Evolutionary conservation across 148 eudicot genomes (phyloP).

Genomic region (Fagopyrum tataricum): DNA sequence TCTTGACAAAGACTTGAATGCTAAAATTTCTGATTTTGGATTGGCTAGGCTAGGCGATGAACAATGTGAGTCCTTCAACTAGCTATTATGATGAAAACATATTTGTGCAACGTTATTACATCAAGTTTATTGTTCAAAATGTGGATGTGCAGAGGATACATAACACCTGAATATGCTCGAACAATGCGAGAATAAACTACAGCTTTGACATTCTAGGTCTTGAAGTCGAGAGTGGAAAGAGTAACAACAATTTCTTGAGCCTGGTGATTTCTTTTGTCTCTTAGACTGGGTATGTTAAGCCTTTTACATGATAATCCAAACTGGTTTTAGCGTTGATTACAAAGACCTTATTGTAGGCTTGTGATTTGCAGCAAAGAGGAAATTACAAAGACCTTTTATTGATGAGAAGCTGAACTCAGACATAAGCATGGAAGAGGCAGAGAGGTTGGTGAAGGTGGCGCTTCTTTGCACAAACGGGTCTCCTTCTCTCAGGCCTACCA

Average conservation of each 20-base stretch:
- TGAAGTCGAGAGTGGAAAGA: conserved; percentile 8
- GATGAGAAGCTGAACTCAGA: conserved; percentile 9
- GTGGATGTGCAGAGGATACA: conserved; percentile 32
- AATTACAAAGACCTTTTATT: neutral
- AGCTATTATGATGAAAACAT: neutral
- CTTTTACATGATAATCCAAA: neutral
- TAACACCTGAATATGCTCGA: conserved; percentile 59
- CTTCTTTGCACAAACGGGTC: conserved; percentile 12
- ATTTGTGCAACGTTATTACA: neutral
- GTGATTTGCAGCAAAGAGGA: conserved; percentile 12
- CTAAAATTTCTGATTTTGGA: conserved; percentile 8
- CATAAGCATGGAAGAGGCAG: conserved; percentile 1
- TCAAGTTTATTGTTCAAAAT: neutral
- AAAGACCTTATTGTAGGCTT: conserved; percentile 9
- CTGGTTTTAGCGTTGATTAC: neutral
- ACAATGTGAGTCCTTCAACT: conserved; percentile 4
- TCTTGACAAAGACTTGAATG: conserved; percentile 9
- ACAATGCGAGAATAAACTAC: too few relatives aligned
- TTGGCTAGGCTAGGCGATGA: conserved; percentile 11
- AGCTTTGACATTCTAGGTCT: conserved; percentile 6
- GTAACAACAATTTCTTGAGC: neutral
- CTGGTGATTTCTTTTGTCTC: conserved; percentile 11
- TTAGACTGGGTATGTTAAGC: conserved; percentile 7
- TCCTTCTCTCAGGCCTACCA: conserved; percentile 8
- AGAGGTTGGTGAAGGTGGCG: conserved; percentile 8